Base-by-base conservation (phyloP, 2,329 filamentous ascomycete species). In the Balansia obtecta region DNA sequence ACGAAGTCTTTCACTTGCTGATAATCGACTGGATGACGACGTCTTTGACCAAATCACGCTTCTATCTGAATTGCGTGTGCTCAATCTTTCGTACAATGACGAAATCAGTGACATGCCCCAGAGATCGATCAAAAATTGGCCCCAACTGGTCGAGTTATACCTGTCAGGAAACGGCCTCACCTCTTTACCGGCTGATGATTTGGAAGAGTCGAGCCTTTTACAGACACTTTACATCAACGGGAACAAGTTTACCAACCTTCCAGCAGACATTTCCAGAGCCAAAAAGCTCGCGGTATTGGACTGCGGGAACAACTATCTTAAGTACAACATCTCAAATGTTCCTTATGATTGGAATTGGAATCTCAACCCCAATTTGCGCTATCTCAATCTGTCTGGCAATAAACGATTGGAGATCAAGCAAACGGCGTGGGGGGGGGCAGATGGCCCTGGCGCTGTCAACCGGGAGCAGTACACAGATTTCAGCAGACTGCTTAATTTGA, bases 301-400 rank as follows among this genome's bases (percentile, higher is more conserved):
- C 67, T 94, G 94, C 55, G 91, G 90, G 53, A 96, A 87, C 74
- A 98, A 98, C 63, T 83, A 80, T 20, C 74, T 98, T 51, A 98
- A 97, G 67, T 98, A 98, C 76, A 98, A 98, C 64, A 94, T 98
- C 45, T 93, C 89, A 32, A 98, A 98, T 62, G 95, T 95, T 75
- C 93, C 91, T 0, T 98, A 98, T 63, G 93, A 98, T 64, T 98
- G 93, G 93, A 98, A 98, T 61, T 98, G 93, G 93, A 97, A 97
- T 62, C 87, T 93, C 75, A 98, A 98, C 61, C 88, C 86, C 46
- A 94, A 96, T 60, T 71, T 98, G 56, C 86, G 90, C 55, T 98
- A 94, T 62, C 82, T 98, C 55, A 98, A 97, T 62, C 75, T 98
- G 61, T 97, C 91, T 0, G 93, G 93, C 48, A 98, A 98, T 71